A percentile compares a stretch with the other conserved stretches of the same genome.
phyloP scores from a whole-genome alignment of 1,139 yeast species.

The Nakaseomyces delphensis region DNA sequence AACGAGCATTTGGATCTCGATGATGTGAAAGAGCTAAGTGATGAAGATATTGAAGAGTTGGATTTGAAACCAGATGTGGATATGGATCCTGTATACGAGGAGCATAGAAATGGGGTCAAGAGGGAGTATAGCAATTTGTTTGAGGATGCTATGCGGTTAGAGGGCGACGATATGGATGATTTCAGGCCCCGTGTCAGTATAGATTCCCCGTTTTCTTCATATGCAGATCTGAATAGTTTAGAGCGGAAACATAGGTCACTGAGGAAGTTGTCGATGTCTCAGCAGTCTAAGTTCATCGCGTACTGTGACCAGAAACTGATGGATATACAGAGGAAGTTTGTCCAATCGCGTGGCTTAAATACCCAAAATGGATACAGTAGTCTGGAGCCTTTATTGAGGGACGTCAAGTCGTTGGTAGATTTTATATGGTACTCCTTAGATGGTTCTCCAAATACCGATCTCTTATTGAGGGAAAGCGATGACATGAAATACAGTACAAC shows the following conservation, averaged over 20 bases:
- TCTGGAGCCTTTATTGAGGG: constrained; percentile 38
- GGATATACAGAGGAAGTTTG: constrained; percentile 52
- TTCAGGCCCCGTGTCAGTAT: constrained; percentile 27
- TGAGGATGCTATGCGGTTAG: neutral
- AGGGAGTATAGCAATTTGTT: neutral
- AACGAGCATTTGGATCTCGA: constrained; percentile 35
- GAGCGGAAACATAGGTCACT: constrained; percentile 9
- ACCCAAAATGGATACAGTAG: constrained; percentile 33
- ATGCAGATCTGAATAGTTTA: constrained; percentile 11
- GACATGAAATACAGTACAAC: constrained; percentile 8
- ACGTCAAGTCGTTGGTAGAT: constrained; percentile 41
- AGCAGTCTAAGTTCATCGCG: constrained; percentile 52
- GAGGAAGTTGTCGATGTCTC: constrained; percentile 34
- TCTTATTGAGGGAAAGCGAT: constrained; percentile 17
- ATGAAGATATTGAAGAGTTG: constrained; percentile 27
- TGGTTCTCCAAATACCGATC: constrained; percentile 32
- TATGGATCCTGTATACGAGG: constrained; percentile 12
- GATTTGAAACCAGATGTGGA: constrained; percentile 29
- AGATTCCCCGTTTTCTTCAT: constrained; percentile 28
- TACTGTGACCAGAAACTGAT: constrained; percentile 54
- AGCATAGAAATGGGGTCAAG: neutral
- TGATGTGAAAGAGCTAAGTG: constrained; percentile 28
- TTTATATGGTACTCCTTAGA: constrained; percentile 52
- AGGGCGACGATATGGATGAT: constrained; percentile 26
- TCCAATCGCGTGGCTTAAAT: constrained; percentile 46